Evolutionary conservation across 1,139 yeast species (phyloP).

Genomic region (Magnusiomyces suaveolens): DNA sequence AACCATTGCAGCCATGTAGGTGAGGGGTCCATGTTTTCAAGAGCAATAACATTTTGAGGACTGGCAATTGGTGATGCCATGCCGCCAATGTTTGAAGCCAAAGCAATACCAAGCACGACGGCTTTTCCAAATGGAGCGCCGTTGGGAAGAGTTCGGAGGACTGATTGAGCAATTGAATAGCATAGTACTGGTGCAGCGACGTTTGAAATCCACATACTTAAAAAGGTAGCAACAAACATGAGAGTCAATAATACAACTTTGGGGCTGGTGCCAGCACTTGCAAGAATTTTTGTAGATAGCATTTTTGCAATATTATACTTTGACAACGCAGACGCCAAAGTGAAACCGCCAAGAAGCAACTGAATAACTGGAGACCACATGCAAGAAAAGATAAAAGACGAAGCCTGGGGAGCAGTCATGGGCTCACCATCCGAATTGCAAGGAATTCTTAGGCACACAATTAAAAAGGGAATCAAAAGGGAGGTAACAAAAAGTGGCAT

Average conservation of each 20-base stretch:
- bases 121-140: slow-evolving; percentile 73
- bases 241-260: slow-evolving; percentile 62
- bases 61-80: slow-evolving; percentile 96
- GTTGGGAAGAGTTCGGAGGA: slow-evolving; percentile 71
- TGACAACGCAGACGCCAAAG: slow-evolving; percentile 86
- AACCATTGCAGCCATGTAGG: slow-evolving; percentile 98
- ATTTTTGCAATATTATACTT: slow-evolving; percentile 83
- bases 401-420: slow-evolving; percentile 57
- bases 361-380: slow-evolving; percentile 96
- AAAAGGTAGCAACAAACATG: slow-evolving; percentile 76
- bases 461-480: slow-evolving; percentile 65
- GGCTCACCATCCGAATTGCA: slow-evolving; percentile 41
- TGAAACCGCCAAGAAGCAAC: slow-evolving; percentile 84
- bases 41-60: slow-evolving; percentile 86
- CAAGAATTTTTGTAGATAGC: slow-evolving; percentile 67
- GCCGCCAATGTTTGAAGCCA: slow-evolving; percentile 88
- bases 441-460: slow-evolving; percentile 64
- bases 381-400: slow-evolving; percentile 63
- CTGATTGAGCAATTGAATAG: slow-evolving; percentile 81
- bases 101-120: slow-evolving; percentile 76
- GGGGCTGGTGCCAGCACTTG: slow-evolving; percentile 82
- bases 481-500: slow-evolving; percentile 83
- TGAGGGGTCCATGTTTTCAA: slow-evolving; percentile 76
- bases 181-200: slow-evolving; percentile 95
- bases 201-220: slow-evolving; percentile 92